Evolutionary conservation across 73 alveolate species (phyloP).

Genomic region (Paramecium sexaurelia): DNA sequence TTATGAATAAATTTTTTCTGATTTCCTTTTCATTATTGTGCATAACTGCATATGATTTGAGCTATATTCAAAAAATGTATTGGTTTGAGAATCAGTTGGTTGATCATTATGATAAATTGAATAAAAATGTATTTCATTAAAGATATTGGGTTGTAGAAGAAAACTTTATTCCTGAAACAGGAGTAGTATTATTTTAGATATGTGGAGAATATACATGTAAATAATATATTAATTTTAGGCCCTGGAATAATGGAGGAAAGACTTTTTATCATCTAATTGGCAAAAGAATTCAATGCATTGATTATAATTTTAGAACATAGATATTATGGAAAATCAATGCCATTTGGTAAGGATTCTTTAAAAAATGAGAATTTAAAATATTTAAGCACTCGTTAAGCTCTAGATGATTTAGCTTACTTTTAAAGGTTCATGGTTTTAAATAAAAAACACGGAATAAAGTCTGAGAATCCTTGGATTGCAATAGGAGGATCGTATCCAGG

Average conservation of each 20-base stretch:
- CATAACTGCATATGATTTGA: background rate
- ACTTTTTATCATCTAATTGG: conserved; percentile 69
- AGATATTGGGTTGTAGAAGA: conserved; percentile 77
- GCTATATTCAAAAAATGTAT: background rate
- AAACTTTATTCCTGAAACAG: conserved; percentile 69
- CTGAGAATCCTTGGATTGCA: conserved; percentile 65
- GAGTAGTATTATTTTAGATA: conserved; percentile 79
- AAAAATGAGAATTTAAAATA: conserved; percentile 62
- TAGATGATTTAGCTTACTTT: conserved; percentile 80
- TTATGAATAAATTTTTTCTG: background rate
- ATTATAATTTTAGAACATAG: conserved; percentile 78
- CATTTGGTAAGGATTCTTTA: conserved; percentile 69
- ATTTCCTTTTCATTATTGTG: background rate
- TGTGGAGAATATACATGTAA: conserved; percentile 85
- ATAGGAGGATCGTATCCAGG: conserved; percentile 88
- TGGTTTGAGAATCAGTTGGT: conserved; percentile 59
- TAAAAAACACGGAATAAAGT: conserved; percentile 12
- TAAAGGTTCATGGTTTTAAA: conserved; percentile 36
- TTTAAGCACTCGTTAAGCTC: conserved; percentile 75
- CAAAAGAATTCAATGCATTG: conserved; percentile 68
- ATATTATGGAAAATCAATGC: conserved; percentile 81
- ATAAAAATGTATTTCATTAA: conserved; percentile 66
- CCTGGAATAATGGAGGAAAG: conserved; percentile 49
- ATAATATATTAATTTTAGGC: background rate
- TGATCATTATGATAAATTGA: conserved; percentile 68